phyloP scores from a whole-genome alignment of 257 asterid species.

The Solanum etuberosum region DNA sequence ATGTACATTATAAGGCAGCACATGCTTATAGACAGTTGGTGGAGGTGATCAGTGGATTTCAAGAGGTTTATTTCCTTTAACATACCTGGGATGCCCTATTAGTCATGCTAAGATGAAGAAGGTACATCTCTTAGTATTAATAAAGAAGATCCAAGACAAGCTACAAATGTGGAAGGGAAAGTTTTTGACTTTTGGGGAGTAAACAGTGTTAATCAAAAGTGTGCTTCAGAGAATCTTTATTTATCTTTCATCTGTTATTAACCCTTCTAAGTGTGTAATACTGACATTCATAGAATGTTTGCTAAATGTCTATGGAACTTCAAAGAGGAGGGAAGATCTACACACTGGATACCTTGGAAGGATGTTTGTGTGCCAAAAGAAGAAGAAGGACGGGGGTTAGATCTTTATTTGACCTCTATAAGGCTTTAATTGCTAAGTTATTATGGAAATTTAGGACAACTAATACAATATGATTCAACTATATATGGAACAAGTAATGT shows the following conservation, averaged over 20 bases:
- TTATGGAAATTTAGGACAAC: not conserved
- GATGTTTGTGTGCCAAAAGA: too few relatives aligned
- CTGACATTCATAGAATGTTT: not conserved
- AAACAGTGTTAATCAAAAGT: not conserved
- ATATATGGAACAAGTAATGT: too few relatives aligned
- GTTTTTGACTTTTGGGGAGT: not conserved
- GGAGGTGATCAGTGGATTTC: not conserved
- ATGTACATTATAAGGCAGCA: not conserved
- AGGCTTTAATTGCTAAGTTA: not conserved
- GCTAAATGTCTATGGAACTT: not conserved
- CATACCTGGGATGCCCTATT: not conserved
- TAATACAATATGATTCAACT: not conserved
- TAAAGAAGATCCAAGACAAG: not conserved
- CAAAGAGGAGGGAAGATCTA: not conserved
- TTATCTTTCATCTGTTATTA: too few relatives aligned
- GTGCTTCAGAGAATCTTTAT: too few relatives aligned
- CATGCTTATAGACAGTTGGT: too few relatives aligned
- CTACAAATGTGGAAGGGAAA: not conserved
- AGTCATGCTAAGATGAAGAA: not conserved
- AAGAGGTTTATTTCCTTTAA: not conserved
- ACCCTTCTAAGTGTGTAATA: too few relatives aligned
- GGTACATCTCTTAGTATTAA: not conserved
- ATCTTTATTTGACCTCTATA: too few relatives aligned
- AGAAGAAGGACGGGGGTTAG: not conserved
- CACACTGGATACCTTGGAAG: not conserved